Percentiles rank a stretch among this genome's conserved stretches.
Conservation (phyloP, 768 basidiomycete species). For the Collybia mongolica region DNA sequence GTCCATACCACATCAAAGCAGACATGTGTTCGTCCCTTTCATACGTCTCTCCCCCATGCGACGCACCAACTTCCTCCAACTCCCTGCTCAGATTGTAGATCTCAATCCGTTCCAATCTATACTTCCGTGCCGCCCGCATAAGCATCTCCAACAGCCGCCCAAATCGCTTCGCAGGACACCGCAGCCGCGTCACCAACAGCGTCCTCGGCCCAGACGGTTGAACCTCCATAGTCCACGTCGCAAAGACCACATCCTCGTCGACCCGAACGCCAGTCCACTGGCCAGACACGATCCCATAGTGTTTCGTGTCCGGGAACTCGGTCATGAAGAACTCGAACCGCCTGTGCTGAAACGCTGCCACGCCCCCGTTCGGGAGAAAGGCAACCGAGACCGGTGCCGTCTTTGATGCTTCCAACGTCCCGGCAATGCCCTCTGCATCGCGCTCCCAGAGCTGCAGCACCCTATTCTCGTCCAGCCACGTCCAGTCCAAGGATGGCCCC, state of each 20-base stretch:
- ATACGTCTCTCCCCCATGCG: constrained; percentile 27
- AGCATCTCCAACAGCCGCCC: constrained; percentile 31
- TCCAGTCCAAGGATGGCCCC: constrained; percentile 19
- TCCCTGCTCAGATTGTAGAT: constrained; percentile 43
- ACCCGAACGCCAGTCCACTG: constrained; percentile 2
- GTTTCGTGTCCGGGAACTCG: constrained; percentile 12
- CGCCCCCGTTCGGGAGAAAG: constrained; percentile 44
- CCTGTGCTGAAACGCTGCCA: constrained; percentile 42
- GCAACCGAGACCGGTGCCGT: constrained; percentile 24
- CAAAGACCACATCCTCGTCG: constrained; percentile 21
- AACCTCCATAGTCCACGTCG: constrained; percentile 45
- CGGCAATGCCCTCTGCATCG: constrained; percentile 34
- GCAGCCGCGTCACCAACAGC: constrained; percentile 45
- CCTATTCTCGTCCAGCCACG: constrained; percentile 35
- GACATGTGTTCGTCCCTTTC: constrained; percentile 39
- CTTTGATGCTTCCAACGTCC: constrained; percentile 3
- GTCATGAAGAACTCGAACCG: constrained; percentile 25
- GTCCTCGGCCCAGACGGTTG: constrained; percentile 25
- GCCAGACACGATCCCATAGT: constrained; percentile 29
- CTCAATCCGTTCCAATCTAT: constrained; percentile 38
- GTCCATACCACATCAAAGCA: constrained; percentile 50
- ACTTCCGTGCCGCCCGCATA: constrained; percentile 29
- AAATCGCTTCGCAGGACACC: constrained; percentile 27
- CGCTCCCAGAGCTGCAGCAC: constrained; percentile 34
- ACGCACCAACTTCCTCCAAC: constrained; percentile 23